A percentile compares a stretch with the other conserved stretches of the same genome.
These are phyloP conservation scores for Suillus lakei DNA, from an alignment of 768 basidiomycete species.

Conservation along the genomic window DNA sequence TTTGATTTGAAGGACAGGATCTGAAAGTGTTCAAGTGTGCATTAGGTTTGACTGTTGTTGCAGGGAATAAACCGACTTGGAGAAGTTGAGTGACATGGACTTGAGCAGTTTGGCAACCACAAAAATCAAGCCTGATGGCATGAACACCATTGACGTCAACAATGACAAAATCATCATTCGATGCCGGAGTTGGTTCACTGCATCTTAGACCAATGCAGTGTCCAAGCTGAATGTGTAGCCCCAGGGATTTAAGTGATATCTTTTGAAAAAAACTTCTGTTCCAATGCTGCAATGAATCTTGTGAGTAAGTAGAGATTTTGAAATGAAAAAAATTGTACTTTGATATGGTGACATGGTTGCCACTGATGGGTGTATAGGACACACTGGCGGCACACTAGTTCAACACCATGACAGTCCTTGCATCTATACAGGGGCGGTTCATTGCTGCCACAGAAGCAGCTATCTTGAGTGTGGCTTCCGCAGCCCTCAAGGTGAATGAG, in stretches of 20 bases:
- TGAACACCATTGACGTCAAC: constrained; percentile 27
- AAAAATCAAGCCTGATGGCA: constrained; percentile 32
- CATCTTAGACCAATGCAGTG: constrained; percentile 22
- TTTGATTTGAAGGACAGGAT: constrained; percentile 37
- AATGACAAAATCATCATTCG: constrained; percentile 29
- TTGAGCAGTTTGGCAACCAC: constrained; percentile 30
- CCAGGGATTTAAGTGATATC: not conserved
- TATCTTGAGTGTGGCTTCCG: not conserved
- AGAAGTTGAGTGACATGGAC: constrained; percentile 35
- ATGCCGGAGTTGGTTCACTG: constrained; percentile 4
- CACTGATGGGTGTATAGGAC: constrained; percentile 11
- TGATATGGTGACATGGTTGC: constrained; percentile 19
- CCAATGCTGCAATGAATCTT: constrained; percentile 16
- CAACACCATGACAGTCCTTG: constrained; percentile 15
- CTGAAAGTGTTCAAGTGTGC: constrained; percentile 36
- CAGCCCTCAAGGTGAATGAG: constrained; percentile 18
- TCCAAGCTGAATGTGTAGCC: too few relatives aligned
- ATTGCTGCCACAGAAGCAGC: not conserved
- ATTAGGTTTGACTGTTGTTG: constrained; percentile 30
- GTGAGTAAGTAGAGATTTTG: not conserved
- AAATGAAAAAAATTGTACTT: constrained; percentile 11
- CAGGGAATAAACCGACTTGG: constrained; percentile 33
- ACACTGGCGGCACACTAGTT: constrained; percentile 16
- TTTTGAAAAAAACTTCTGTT: constrained; percentile 20
- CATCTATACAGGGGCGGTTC: constrained; percentile 12